phyloP scores from a whole-genome alignment of 2,329 filamentous ascomycete genomes.

The Claviceps pusilla region DNA sequence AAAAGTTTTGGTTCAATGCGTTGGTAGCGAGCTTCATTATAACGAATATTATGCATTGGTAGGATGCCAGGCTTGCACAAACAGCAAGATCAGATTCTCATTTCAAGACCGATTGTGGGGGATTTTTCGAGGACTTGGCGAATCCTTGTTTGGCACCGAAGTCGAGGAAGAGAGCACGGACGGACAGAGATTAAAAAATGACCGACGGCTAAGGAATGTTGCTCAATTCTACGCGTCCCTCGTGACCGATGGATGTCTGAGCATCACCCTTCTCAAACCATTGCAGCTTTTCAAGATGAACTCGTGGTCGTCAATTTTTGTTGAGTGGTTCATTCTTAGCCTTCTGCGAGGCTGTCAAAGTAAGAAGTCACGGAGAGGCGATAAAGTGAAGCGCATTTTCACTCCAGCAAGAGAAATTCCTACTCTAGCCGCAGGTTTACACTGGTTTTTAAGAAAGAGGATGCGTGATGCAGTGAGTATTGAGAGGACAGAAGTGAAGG shows the following conservation, averaged over 20 bases:
- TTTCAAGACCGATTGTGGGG: slow-evolving; percentile 83
- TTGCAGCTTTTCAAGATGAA: slow-evolving; percentile 69
- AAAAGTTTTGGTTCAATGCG: slow-evolving; percentile 74
- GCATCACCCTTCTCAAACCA: slow-evolving; percentile 42
- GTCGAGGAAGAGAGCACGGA: slow-evolving; percentile 39
- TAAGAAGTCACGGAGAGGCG: slow-evolving; percentile 35
- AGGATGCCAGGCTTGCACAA: slow-evolving; percentile 60
- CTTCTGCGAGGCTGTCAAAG: slow-evolving; percentile 49
- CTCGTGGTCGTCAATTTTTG: slow-evolving; percentile 59
- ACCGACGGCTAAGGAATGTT: slow-evolving; percentile 35
- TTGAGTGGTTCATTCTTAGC: slow-evolving; percentile 66
- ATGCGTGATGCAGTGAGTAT: slow-evolving; percentile 49
- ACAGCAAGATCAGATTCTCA: slow-evolving; percentile 62
- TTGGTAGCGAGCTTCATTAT: slow-evolving; percentile 66
- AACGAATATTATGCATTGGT: slow-evolving; percentile 91
- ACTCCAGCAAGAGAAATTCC: slow-evolving; percentile 46
- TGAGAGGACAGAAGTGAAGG: slow-evolving; percentile 31
- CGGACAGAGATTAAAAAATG: slow-evolving; percentile 30
- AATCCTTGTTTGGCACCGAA: slow-evolving; percentile 53
- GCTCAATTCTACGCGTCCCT: slow-evolving; percentile 40
- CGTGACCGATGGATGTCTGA: slow-evolving; percentile 29
- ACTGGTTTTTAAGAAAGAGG: slow-evolving; percentile 66
- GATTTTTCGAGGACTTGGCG: slow-evolving; percentile 72
- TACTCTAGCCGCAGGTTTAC: slow-evolving; percentile 56
- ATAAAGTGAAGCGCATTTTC: slow-evolving; percentile 51